phyloP scores from a whole-genome alignment of 2,329 filamentous ascomycete species.

The Leptographium galeiforme region DNA sequence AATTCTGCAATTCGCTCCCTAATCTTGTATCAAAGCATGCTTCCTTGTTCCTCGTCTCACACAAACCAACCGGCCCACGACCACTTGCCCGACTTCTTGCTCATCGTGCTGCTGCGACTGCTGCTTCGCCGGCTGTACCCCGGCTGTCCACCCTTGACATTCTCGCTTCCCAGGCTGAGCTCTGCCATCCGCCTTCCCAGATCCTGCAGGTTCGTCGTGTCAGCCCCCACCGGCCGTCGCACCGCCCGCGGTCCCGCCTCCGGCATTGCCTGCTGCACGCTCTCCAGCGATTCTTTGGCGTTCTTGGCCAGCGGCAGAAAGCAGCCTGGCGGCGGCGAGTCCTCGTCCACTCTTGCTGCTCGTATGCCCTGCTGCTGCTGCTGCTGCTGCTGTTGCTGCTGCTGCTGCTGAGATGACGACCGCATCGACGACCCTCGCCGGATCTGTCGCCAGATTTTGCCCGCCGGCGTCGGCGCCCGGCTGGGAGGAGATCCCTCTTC shows the following conservation, averaged over 20 bases:
- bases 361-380: background rate
- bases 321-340: slow-evolving; percentile 5
- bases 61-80: slow-evolving; percentile 13
- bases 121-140: slow-evolving; percentile 1
- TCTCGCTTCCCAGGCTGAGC: slow-evolving; percentile 4
- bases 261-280: slow-evolving; percentile 3
- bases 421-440: slow-evolving; percentile 8
- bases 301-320: slow-evolving; percentile 4
- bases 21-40: too few relatives aligned
- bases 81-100: slow-evolving; percentile 12
- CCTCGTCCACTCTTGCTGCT: background rate
- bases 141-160: background rate
- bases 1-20: too few relatives aligned
- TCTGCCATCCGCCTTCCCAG: slow-evolving; percentile 1
- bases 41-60: background rate
- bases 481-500: background rate
- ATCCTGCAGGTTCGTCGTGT: slow-evolving; percentile 10
- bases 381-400: background rate
- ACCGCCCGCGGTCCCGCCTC: slow-evolving; percentile 4
- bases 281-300: background rate
- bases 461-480: slow-evolving; percentile 2
- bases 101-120: slow-evolving; percentile 9
- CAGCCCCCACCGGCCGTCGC: slow-evolving; percentile 6
- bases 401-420: background rate
- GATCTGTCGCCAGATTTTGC: slow-evolving; percentile 11